A percentile compares a stretch with the other conserved stretches of the same genome.
Evolutionary conservation across 805 yeast species (phyloP).

Genomic region (Candida parachauliodes): DNA sequence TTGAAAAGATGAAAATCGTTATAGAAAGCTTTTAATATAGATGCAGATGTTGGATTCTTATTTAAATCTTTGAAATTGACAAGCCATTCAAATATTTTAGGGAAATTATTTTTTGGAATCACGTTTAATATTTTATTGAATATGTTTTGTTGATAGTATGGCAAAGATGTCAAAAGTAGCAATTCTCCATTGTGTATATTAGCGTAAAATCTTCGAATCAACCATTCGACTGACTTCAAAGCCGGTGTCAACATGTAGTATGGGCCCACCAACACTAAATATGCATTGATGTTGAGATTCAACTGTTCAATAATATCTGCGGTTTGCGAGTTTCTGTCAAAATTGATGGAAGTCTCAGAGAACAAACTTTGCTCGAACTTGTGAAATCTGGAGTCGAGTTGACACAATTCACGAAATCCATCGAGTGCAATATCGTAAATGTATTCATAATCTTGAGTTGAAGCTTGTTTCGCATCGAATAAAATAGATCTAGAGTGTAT

Average conservation of each 20-base stretch:
- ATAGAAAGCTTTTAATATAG: conserved; percentile 67
- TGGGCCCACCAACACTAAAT: conserved; percentile 70
- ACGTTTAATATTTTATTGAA: conserved; percentile 76
- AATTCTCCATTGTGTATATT: conserved; percentile 77
- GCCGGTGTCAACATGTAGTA: conserved; percentile 74
- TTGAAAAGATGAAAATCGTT: conserved; percentile 65
- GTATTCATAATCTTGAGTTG: conserved; percentile 89
- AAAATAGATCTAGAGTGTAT: conserved; percentile 86
- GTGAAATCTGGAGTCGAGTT: conserved; percentile 70
- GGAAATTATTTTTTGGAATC: conserved; percentile 55
- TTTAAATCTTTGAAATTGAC: conserved; percentile 60
- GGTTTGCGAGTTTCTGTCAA: conserved; percentile 81
- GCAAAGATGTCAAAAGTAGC: conserved; percentile 67
- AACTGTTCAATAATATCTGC: conserved; percentile 73
- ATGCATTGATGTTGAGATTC: conserved; percentile 70
- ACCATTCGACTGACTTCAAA: conserved; percentile 87
- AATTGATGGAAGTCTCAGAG: conserved; percentile 71
- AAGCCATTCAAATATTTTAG: conserved; percentile 76
- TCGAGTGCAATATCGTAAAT: conserved; percentile 69
- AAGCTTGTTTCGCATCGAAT: conserved; percentile 82
- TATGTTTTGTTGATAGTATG: conserved; percentile 72
- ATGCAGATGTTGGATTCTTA: conserved; percentile 60
- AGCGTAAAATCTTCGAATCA: conserved; percentile 83
- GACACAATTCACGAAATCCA: conserved; percentile 69
- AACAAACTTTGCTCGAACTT: conserved; percentile 71